phyloP scores from a whole-genome alignment of 352 stramenopile species.

The Phytopythium kandeliae region DNA sequence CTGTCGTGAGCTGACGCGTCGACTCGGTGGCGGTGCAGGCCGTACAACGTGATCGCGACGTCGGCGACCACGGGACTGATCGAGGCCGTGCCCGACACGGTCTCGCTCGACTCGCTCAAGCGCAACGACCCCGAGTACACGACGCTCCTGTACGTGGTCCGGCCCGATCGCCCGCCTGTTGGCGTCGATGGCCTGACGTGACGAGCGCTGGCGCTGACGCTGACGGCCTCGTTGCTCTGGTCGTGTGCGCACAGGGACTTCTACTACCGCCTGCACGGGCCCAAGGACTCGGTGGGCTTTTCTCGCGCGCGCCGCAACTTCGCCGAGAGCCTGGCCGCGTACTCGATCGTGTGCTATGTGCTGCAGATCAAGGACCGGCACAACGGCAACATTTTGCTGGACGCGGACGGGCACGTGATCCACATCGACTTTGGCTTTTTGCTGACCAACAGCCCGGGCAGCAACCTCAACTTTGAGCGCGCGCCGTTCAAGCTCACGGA shows the following conservation, averaged over 20 bases:
- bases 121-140: constrained; percentile 81
- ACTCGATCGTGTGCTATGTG: constrained; percentile 98
- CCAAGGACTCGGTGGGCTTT: constrained; percentile 66
- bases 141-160: constrained; percentile 81
- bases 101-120: constrained; percentile 97
- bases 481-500: constrained; percentile 97
- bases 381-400: constrained; percentile 99
- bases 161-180: not conserved
- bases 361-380: constrained; percentile 98
- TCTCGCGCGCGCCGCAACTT: constrained; percentile 85
- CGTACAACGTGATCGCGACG: constrained; percentile 97
- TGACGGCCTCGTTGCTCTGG: not conserved
- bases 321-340: constrained; percentile 92
- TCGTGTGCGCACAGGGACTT: constrained; percentile 68
- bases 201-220: too few species aligned
- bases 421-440: constrained; percentile 99
- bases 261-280: constrained; percentile 89
- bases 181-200: constrained; percentile 9
- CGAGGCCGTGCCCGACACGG: constrained; percentile 94
- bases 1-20: not conserved
- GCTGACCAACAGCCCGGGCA: constrained; percentile 92
- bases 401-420: constrained; percentile 95
- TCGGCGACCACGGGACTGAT: constrained; percentile 93
- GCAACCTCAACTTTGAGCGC: constrained; percentile 95
- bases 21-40: constrained; percentile 57